Evolutionary conservation across 805 yeast species (phyloP).

Genomic region (Wickerhamomyces subpelliculosus): DNA sequence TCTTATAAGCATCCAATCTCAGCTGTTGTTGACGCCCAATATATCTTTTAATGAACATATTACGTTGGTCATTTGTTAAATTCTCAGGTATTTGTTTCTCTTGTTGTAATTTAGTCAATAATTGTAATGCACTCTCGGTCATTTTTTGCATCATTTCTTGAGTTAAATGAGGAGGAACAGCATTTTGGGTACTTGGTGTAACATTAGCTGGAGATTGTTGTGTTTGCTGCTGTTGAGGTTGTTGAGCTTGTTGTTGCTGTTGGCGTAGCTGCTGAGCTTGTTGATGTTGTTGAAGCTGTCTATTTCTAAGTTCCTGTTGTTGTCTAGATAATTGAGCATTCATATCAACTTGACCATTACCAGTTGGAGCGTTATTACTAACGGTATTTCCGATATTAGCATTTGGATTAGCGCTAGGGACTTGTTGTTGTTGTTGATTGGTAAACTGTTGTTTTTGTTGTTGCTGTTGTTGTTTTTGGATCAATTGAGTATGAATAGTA

Average conservation of each 20-base stretch:
- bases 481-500: constrained; percentile 54
- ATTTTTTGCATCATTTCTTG: constrained; percentile 13
- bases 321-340: constrained; percentile 21
- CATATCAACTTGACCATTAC: constrained; percentile 8
- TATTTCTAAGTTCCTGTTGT: constrained; percentile 26
- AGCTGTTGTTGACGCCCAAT: constrained; percentile 20
- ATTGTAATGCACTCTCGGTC: constrained; percentile 18
- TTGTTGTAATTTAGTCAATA: constrained; percentile 17
- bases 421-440: too few relatives aligned
- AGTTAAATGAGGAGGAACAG: constrained; percentile 5
- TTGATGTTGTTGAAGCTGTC: constrained; percentile 25
- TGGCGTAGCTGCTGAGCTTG: constrained; percentile 20
- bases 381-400: constrained; percentile 17
- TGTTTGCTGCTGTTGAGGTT: constrained; percentile 11
- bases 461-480: constrained; percentile 36
- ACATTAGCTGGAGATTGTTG: constrained; percentile 3
- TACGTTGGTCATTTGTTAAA: constrained; percentile 19
- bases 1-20: constrained; percentile 6
- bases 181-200: neutral
- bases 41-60: constrained; percentile 15
- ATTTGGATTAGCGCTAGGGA: constrained; percentile 17
- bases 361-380: constrained; percentile 1
- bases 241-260: constrained; percentile 5
- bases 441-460: constrained; percentile 21
- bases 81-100: constrained; percentile 17